Conservation (phyloP, 129 eudicot genomes). For the Helianthus annuus region HanXRQr2.0-SUNRISE NC_035436.2:55848579-55849078, state of each 20-base stretch:
- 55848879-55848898: constrained; percentile 85
- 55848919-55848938: constrained; percentile 67
- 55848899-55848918: constrained; percentile 74
- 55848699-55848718: neutral
- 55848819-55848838: constrained; percentile 75
- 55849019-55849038: constrained; percentile 67
- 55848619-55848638: too few relatives aligned
- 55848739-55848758: neutral
- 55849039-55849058: constrained; percentile 75
- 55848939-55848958: constrained; percentile 79
- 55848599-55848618: too few relatives aligned
- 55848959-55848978: constrained; percentile 93
- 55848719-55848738: neutral
- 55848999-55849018: constrained; percentile 78
- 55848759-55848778: neutral
- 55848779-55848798: neutral
- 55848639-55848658: too few relatives aligned
- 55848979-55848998: constrained; percentile 69
- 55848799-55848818: too few relatives aligned
- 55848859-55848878: constrained; percentile 74
- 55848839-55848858: constrained; percentile 68
- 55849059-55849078: constrained; percentile 77
- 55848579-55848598: too few relatives aligned
- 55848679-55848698: too few relatives aligned
- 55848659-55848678: too few relatives aligned